Base-by-base conservation (phyloP, 148 eudicot genomes). In the Dianthus caryophyllus region DNA sequence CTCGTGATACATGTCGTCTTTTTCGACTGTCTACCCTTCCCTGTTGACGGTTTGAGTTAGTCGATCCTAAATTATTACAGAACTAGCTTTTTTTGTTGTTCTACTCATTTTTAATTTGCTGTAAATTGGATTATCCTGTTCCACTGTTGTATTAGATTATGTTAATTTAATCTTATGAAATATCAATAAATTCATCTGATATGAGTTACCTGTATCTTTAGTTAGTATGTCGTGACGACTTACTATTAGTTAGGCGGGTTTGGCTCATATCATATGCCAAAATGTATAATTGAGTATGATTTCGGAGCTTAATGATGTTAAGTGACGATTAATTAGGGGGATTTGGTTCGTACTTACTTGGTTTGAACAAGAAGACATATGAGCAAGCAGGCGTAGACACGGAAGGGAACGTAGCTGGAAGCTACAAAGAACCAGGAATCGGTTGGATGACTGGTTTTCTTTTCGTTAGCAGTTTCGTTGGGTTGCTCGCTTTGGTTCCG, bases 361-460 rank as follows among this genome's bases (percentile, higher is more conserved):
- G 89, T n/a, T 58, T 91, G 78, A 82, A 86, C 72, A 80, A 73
- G 83, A 91, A 38, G 66, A 91, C 96, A 44, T 91, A 88, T 73
- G 85, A 83, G 79, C 84, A 74, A 72, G 97, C 81, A 0, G 97
- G 96, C 69, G 84, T 84, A 58, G 88, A 83, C 72, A 80, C 88
- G 21, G 72, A 69, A 53, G 97, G 97, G 50, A 88, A 91, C 77
- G n/a, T 78, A 31, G 85, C 89, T 6, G 77, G 77, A 55, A 86
- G 89, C 71, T 68, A 70, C 20, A 91, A 88, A 69, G 82, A 83
- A 58, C 89, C 78, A 46, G 80, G 78, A 36, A 39, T 87, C 72
- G 88, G 93, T 64, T 90, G 97, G 97, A 84, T 90, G 88, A 90
- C 85, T 57, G 87, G 86, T 36, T 91, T 85, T 71, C 88, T 91